Conservation (phyloP, 345 rosid species). For the Boechera retrofracta region DNA sequence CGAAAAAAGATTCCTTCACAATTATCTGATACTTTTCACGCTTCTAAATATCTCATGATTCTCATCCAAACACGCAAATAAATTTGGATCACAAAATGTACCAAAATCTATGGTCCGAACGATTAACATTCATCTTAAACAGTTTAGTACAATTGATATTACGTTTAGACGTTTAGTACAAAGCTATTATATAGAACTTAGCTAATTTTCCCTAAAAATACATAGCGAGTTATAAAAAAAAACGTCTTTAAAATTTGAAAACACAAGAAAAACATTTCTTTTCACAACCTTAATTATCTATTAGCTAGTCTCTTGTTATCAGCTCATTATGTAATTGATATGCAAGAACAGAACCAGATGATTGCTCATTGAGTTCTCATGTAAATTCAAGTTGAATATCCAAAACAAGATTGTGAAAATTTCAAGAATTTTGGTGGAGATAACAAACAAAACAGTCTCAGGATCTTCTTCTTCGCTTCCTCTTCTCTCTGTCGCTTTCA, state of each 20-base stretch:
- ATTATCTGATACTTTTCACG: slow-evolving; percentile 27
- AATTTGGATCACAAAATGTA: slow-evolving; percentile 27
- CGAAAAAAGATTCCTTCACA: slow-evolving; percentile 33
- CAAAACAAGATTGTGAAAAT: slow-evolving; percentile 10
- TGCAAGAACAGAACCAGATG: slow-evolving; percentile 29
- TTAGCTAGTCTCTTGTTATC: slow-evolving; percentile 5
- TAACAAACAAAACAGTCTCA: slow-evolving; percentile 20
- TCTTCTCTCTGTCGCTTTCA: slow-evolving; percentile 51
- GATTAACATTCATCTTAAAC: not conserved
- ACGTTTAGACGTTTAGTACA: not conserved
- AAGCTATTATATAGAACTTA: not conserved
- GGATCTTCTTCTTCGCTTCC: slow-evolving; percentile 52
- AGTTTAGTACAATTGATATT: not conserved
- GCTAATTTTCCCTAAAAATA: not conserved
- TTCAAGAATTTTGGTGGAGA: slow-evolving; percentile 1
- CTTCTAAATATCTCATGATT: slow-evolving; percentile 29
- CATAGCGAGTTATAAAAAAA: not conserved
- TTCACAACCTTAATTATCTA: not conserved
- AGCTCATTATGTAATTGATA: not conserved
- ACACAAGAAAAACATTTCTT: not conserved
- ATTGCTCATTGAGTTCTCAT: slow-evolving; percentile 15
- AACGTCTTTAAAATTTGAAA: not conserved
- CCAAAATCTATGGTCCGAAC: not conserved
- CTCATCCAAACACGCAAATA: slow-evolving; percentile 21
- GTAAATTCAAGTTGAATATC: slow-evolving; percentile 18